Evolutionary conservation across 1,139 yeast genomes (phyloP).

Genomic region (Zygoascus hellenicus): DNA sequence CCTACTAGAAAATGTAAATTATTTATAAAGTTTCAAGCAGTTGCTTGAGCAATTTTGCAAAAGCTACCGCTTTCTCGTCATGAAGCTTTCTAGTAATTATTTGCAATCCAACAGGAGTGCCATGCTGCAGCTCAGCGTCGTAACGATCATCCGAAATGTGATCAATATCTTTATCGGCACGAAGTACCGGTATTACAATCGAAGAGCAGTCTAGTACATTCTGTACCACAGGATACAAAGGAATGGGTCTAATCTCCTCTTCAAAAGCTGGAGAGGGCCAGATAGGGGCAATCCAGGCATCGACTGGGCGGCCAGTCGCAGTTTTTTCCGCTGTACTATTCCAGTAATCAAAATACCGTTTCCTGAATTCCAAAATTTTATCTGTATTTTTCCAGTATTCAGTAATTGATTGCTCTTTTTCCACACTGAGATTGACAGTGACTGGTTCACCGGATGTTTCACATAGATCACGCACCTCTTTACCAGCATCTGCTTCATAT

Average conservation of each 20-base stretch:
- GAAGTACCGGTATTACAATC: constrained; percentile 43
- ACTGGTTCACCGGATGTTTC: constrained; percentile 40
- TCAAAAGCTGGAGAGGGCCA: constrained; percentile 45
- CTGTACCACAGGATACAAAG: constrained; percentile 41
- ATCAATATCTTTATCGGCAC: constrained; percentile 39
- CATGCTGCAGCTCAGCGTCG: constrained; percentile 42
- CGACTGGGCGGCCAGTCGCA: constrained; percentile 42
- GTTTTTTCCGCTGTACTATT: constrained; percentile 33
- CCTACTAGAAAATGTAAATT: too few species aligned
- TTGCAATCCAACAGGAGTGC: constrained; percentile 52
- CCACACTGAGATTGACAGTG: not conserved
- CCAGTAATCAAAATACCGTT: constrained; percentile 38
- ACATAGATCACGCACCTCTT: constrained; percentile 30
- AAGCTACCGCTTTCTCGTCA: constrained; percentile 47
- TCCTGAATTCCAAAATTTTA: constrained; percentile 33
- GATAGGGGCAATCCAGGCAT: constrained; percentile 46
- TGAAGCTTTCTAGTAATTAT: constrained; percentile 44
- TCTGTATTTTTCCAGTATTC: constrained; percentile 44
- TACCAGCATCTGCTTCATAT: constrained; percentile 23
- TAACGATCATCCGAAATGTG: constrained; percentile 24
- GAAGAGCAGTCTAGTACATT: constrained; percentile 43
- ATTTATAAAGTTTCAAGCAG: constrained; percentile 7
- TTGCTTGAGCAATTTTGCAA: constrained; percentile 27
- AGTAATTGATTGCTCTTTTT: constrained; percentile 30
- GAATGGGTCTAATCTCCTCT: constrained; percentile 22